Base-by-base conservation (phyloP, 2,329 filamentous ascomycete species). In the Penicillium digitatum region DNA sequence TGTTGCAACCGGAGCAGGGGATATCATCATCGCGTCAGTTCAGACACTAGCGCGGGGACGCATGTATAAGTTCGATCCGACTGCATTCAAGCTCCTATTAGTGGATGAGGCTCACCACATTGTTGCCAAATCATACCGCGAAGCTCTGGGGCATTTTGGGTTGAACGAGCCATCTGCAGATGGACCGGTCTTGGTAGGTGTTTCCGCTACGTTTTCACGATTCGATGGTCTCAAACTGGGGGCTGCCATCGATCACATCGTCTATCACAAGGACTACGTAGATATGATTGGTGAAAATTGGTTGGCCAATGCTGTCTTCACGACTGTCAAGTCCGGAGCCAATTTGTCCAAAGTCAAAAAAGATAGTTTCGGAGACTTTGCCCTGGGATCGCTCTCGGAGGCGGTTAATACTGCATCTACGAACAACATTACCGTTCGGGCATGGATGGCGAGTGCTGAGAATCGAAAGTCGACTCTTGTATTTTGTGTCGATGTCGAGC, bases 81-180 rank as follows among this genome's bases (percentile, higher is more conserved):
- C 72, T 0, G 78, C 78, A 8, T 97, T 93, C 79, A 99, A 99
- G 74, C 83, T 99, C 0, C 78, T 99, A 0, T 81, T 99, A 3
- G 93, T 99, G 4, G 94, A 99, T 62, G 94, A 99, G 74, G 94
- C 93, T 5, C 94, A 99, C 71, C 94, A 99, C 72, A 95, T 97
- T 50, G 92, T 96, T 42, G 89, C 94, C 0, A 81, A 84, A 2
- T 85, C 86, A 8, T 97, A 97, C 67, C 79, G 95, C 58, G 81
- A 82, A 39, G 81, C 86, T 0, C 77, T 99, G 45, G 78, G 81
- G n/a, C 85, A 97, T 71, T 95, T 99, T 70, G 84, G 86, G 0
- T 80, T 95, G 60, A 77, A 79, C 12, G 74, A 83, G 52, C 65
- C 75, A 47, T 78, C 75, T 60, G 62, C 73, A 3, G 56, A 70